Percentiles rank a stretch among this genome's conserved stretches.
Conservation (phyloP, 805 yeast genomes). For the Wickerhamiella slavikovae region DNA sequence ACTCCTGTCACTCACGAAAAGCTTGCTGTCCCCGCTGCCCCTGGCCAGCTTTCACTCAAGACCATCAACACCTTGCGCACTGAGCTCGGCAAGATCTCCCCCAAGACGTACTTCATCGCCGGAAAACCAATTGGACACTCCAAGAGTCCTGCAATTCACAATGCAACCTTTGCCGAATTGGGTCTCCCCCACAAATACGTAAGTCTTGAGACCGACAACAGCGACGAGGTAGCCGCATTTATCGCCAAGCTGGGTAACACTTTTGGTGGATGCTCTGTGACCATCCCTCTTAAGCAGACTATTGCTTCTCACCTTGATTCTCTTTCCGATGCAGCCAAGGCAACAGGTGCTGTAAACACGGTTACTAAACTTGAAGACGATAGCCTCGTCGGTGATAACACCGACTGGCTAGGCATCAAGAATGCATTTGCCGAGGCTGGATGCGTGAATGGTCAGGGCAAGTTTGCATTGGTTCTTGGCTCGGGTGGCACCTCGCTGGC, state of each 20-base stretch:
- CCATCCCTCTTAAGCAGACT: slow-evolving; percentile 80
- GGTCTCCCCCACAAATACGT: slow-evolving; percentile 60
- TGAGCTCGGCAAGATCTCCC: slow-evolving; percentile 39
- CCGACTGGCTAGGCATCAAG: slow-evolving; percentile 85
- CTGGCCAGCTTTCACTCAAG: slow-evolving; percentile 51
- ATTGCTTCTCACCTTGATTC: slow-evolving; percentile 46
- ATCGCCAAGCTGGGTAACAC: slow-evolving; percentile 24
- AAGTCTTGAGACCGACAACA: slow-evolving; percentile 47
- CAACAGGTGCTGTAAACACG: slow-evolving; percentile 92
- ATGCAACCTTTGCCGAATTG: slow-evolving; percentile 50
- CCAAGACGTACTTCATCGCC: slow-evolving; percentile 46
- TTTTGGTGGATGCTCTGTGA: slow-evolving; percentile 90
- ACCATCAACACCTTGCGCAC: slow-evolving; percentile 39
- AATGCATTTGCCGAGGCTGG: slow-evolving; percentile 48
- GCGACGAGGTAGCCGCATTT: slow-evolving; percentile 30
- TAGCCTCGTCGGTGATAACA: slow-evolving; percentile 59
- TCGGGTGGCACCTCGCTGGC: slow-evolving; percentile 98
- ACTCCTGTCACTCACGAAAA: slow-evolving; percentile 68
- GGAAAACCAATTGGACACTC: slow-evolving; percentile 78
- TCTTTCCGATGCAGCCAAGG: slow-evolving; percentile 52
- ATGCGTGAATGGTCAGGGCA: slow-evolving; percentile 19
- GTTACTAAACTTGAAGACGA: slow-evolving; percentile 35
- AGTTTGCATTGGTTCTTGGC: slow-evolving; percentile 64
- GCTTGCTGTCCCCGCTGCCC: slow-evolving; percentile 56
- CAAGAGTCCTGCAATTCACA: slow-evolving; percentile 73